Evolutionary conservation across 257 asterid species (phyloP), one percentile per base, ranked within the genome.

Genomic region (Plectranthus barbatus): DNA sequence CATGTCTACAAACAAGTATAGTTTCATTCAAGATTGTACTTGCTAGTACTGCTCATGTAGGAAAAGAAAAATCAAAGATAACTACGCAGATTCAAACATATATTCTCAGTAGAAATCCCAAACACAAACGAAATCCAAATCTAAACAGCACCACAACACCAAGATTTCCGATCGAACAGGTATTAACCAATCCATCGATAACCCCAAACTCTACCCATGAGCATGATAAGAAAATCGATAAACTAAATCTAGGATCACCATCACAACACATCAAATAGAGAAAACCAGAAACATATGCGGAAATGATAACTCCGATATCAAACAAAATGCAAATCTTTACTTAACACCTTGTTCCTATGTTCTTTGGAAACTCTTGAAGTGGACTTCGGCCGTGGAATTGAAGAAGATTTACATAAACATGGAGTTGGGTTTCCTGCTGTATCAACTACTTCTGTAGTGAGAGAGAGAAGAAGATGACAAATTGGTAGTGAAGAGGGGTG

Each of bases 401-500:
- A 34, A 62, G 48, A 18, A 14, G 59, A 8, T 11, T 15, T 10
- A 57, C 62, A 20, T 4, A 57, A 10, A 50, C 24, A 45, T 24
- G 64, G 63, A 34, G 62, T 48, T 19, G 56, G 70, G 56, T 33
- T 15, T 53, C 61, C n/a, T 24, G 62, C 72, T 58, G 54, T 41
- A 41, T 24, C 33, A 41, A 59, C 40, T 26, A 0, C 15, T 14
- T 48, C 12, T 47, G 69, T 21, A 55, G 42, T 63, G 13, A 33
- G n/a, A 40, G 5, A 19, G 2, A 34, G 62, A 44, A 7, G 65
- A 44, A 48, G 62, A n/a, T 18, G 51, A 51, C 14, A 62, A 10
- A 5, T 2, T 36, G 24, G 62, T 15, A 49, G 61, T 29, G 18
- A 17, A 18, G 68, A 67, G 70, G 69, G 56, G 72, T 77, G 77